Conservation (phyloP, 352 stramenopile genomes). For the Pythium pyrilobum region DNA sequence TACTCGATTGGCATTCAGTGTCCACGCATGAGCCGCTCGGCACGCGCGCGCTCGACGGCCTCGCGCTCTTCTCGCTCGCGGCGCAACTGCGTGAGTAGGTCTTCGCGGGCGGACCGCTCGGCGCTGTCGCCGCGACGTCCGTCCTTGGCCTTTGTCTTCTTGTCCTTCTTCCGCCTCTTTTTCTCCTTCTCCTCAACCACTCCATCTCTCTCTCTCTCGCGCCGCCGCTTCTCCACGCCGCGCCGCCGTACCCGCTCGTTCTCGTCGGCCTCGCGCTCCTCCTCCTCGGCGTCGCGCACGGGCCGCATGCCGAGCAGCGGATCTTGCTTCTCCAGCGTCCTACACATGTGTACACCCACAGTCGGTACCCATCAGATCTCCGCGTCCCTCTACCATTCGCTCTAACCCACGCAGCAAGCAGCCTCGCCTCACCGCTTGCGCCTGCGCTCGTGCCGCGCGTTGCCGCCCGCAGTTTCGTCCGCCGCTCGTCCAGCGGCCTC, state of each 20-base stretch:
- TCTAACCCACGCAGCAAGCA: not conserved
- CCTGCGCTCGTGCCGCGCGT: not conserved
- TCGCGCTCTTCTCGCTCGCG: conserved; percentile 20
- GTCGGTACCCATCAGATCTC: not conserved
- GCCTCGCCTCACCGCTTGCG: conserved; percentile 14
- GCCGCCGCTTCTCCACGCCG: not conserved
- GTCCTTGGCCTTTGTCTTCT: conserved; percentile 9
- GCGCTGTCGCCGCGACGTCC: not conserved
- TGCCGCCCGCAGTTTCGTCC: not conserved
- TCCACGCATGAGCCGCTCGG: conserved; percentile 9
- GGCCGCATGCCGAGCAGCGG: conserved; percentile 13
- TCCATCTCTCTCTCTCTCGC: not conserved
- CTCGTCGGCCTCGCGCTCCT: conserved; percentile 7
- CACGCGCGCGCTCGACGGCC: conserved; percentile 6
- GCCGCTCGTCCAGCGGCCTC: not conserved
- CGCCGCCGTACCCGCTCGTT: conserved; percentile 10
- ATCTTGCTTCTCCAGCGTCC: conserved; percentile 8
- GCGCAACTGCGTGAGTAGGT: conserved; percentile 5
- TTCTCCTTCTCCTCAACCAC: not conserved
- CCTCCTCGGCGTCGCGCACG: not conserved
- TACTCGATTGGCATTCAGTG: not conserved
- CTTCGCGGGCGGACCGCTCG: not conserved
- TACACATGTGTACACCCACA: not conserved
- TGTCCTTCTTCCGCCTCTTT: conserved; percentile 8
- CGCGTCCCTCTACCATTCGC: not conserved